Evolutionary conservation across 2,329 filamentous ascomycete species (phyloP).

Genomic region (Epichloe elymi): DNA sequence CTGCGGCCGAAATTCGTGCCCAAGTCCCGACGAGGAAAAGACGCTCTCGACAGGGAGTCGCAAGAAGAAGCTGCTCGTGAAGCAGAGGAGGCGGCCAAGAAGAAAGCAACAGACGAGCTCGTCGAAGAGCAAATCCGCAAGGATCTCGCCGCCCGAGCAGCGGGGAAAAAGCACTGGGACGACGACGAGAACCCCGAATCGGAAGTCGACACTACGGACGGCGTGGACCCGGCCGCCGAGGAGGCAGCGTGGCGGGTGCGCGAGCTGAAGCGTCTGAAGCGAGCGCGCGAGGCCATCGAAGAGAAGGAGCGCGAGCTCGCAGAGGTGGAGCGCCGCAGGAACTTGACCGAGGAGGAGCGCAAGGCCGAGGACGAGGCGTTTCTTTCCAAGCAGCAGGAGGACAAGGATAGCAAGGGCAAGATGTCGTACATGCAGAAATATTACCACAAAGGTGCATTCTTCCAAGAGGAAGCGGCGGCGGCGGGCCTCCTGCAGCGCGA

Average conservation of each 20-base stretch:
- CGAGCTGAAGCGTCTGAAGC: constrained; percentile 77
- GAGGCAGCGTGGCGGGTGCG: constrained; percentile 87
- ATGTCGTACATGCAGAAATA: constrained; percentile 92
- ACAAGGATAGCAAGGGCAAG: constrained; percentile 64
- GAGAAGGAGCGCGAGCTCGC: constrained; percentile 71
- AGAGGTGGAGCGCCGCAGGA: constrained; percentile 77
- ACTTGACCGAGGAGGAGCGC: constrained; percentile 76
- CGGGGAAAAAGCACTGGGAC: constrained; percentile 77
- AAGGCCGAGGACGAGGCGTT: constrained; percentile 71
- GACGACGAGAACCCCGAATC: constrained; percentile 56
- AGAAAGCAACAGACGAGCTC: constrained; percentile 61
- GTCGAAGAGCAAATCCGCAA: constrained; percentile 83
- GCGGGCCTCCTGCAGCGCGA: constrained; percentile 69
- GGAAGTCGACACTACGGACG: constrained; percentile 82
- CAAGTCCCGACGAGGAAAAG: constrained; percentile 37
- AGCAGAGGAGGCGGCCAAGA: constrained; percentile 48
- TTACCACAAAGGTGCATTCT: constrained; percentile 94
- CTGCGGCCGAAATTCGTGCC: constrained; percentile 51
- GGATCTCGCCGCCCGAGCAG: constrained; percentile 60
- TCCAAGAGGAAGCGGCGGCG: constrained; percentile 64
- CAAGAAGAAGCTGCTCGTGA: constrained; percentile 22
- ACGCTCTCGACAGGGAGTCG: constrained; percentile 15
- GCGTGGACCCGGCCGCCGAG: constrained; percentile 74
- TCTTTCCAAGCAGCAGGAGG: constrained; percentile 65
- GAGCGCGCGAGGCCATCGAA: constrained; percentile 76